Evolutionary conservation across 208 protist genomes (phyloP).

Genomic region (Naegleria fowleri): DNA sequence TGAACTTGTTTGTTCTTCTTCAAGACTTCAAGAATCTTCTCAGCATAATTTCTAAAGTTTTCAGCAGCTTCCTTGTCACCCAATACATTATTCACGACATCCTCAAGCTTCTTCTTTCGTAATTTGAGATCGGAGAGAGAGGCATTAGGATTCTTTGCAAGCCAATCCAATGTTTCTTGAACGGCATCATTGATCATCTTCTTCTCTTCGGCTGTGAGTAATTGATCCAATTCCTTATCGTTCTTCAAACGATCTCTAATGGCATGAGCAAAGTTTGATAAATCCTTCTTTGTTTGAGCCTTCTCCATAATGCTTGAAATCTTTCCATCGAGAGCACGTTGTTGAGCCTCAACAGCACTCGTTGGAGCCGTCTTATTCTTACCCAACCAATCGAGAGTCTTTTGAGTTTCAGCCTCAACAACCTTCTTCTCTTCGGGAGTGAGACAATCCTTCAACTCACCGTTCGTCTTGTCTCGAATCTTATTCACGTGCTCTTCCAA

Average conservation of each 20-base stretch:
- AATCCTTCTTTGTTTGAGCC: neutral
- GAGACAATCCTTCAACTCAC: constrained; percentile 41
- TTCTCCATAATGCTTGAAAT: constrained; percentile 83
- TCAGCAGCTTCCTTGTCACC: neutral
- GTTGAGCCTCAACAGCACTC: constrained; percentile 81
- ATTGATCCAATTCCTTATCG: neutral
- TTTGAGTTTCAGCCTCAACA: constrained; percentile 53
- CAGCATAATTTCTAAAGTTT: neutral
- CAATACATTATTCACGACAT: neutral
- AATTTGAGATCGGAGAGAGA: constrained; percentile 85
- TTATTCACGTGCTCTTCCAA: neutral
- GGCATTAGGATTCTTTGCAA: constrained; percentile 86
- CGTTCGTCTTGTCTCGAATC: neutral
- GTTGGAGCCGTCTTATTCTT: constrained; percentile 69
- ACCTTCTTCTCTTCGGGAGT: constrained; percentile 40
- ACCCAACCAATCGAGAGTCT: constrained; percentile 65
- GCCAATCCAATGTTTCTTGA: constrained; percentile 81
- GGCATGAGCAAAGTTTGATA: neutral
- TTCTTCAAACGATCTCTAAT: neutral
- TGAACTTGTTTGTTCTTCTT: neutral
- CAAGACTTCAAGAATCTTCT: constrained; percentile 4
- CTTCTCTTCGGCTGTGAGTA: constrained; percentile 41
- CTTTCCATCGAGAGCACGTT: constrained; percentile 79
- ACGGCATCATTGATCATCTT: constrained; percentile 69
- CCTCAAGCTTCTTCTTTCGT: constrained; percentile 77